phyloP scores from a whole-genome alignment of 75 land plant species.

The Picea sitchensis region DNA sequence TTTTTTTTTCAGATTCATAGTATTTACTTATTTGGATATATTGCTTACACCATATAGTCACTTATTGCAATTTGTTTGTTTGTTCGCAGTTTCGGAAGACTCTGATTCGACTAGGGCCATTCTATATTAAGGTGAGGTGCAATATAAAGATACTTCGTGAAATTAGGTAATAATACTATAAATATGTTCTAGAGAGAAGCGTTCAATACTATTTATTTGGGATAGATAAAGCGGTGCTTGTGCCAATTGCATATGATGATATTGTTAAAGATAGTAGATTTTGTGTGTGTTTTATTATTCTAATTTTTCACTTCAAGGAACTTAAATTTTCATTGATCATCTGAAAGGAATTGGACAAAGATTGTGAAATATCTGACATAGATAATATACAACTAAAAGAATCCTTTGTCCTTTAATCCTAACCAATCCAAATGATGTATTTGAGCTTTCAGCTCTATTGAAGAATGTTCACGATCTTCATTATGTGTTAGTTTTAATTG shows the following conservation, averaged over 20 bases:
- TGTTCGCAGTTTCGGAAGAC: constrained; percentile 74
- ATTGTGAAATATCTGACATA: no score
- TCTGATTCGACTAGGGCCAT: constrained; percentile 85
- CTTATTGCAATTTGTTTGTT: constrained; percentile 10
- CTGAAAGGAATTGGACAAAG: no score
- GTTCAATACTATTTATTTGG: neutral
- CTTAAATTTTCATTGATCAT: neutral
- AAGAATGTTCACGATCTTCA: neutral
- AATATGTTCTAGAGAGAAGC: neutral
- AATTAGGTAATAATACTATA: neutral
- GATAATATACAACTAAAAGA: neutral
- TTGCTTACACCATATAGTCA: neutral
- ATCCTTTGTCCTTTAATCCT: neutral
- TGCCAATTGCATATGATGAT: neutral
- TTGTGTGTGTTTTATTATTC: neutral
- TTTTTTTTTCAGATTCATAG: no score
- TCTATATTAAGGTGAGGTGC: constrained; percentile 87
- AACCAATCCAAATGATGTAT: neutral
- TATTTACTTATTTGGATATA: neutral
- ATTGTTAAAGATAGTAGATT: neutral
- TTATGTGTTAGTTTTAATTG: neutral
- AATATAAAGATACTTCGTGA: neutral
- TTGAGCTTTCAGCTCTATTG: neutral
- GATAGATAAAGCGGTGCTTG: neutral
- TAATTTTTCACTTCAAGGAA: no score